These are phyloP conservation scores for Chalciporus pseudorubinellus DNA, from an alignment of 768 basidiomycete genomes.

Conservation along the genomic window DNA sequence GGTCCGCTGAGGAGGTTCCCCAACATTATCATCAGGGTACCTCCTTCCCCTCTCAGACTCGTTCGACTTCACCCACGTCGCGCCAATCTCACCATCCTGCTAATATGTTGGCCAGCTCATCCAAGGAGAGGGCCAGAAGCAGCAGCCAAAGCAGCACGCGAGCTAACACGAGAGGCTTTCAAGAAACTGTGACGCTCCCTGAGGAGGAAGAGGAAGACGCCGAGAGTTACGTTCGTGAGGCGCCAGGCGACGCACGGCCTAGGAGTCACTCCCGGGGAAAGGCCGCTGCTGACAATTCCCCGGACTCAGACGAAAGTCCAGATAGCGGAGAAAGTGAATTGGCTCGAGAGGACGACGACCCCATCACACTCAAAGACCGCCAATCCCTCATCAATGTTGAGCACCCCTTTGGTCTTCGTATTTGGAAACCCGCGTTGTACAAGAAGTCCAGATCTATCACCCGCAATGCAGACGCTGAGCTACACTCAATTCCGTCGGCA, in stretches of 20 bases:
- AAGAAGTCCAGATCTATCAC: slow-evolving; percentile 97
- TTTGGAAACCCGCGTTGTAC: slow-evolving; percentile 99
- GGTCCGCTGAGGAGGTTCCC: slow-evolving; percentile 57
- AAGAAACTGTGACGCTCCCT: slow-evolving; percentile 44
- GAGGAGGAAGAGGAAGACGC: slow-evolving; percentile 51
- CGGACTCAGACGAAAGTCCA: slow-evolving; percentile 40
- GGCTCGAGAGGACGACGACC: slow-evolving; percentile 61
- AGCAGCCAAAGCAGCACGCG: slow-evolving; percentile 61
- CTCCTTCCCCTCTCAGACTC: slow-evolving; percentile 47
- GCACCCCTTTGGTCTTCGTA: slow-evolving; percentile 97
- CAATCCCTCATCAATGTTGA: slow-evolving; percentile 99
- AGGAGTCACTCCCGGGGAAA: slow-evolving; percentile 37
- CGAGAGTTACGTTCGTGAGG: slow-evolving; percentile 37
- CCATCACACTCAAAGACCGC: slow-evolving; percentile 89
- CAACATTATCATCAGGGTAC: slow-evolving; percentile 67
- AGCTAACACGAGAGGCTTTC: slow-evolving; percentile 42
- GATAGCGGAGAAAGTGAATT: slow-evolving; percentile 30
- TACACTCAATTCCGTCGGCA: slow-evolving; percentile 89
- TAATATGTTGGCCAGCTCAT: slow-evolving; percentile 52
- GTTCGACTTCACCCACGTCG: slow-evolving; percentile 45
- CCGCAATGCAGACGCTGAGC: slow-evolving; percentile 90
- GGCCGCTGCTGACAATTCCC: slow-evolving; percentile 40
- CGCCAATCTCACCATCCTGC: slow-evolving; percentile 43
- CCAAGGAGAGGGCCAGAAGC: slow-evolving; percentile 52
- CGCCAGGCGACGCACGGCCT: slow-evolving; percentile 26